These are phyloP conservation scores for Neurospora sp. DNA, from an alignment of 495 filamentous ascomycete species.

Conservation along the genomic window DNA sequence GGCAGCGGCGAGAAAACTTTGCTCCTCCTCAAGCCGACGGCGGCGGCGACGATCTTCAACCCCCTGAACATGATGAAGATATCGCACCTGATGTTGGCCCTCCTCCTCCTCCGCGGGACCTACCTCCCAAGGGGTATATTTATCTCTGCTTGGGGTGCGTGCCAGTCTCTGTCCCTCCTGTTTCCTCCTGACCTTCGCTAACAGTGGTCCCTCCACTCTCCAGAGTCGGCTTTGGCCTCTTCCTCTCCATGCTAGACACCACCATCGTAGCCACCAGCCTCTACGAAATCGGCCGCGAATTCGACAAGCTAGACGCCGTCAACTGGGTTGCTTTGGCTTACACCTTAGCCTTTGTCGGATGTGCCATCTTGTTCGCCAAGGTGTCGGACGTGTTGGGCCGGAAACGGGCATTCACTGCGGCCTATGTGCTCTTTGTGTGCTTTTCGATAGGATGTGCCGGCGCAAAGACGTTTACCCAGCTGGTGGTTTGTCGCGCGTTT, in stretches of 20 bases:
- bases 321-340: slow-evolving; percentile 42
- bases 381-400: slow-evolving; percentile 45
- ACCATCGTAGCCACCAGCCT: slow-evolving; percentile 40
- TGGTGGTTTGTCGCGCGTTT: slow-evolving; percentile 35
- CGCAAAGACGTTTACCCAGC: slow-evolving; percentile 30
- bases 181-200: background rate
- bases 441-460: slow-evolving; percentile 48
- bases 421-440: slow-evolving; percentile 41
- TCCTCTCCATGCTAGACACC: slow-evolving; percentile 33
- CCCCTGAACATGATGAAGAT: background rate
- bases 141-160: background rate
- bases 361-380: slow-evolving; percentile 38
- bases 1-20: background rate
- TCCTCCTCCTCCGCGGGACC: background rate
- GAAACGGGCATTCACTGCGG: slow-evolving; percentile 33
- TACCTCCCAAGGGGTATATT: background rate
- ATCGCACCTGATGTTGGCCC: background rate
- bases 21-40: background rate
- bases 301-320: slow-evolving; percentile 21
- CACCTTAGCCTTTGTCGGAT: slow-evolving; percentile 34
- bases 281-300: slow-evolving; percentile 32
- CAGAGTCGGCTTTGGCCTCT: slow-evolving; percentile 18
- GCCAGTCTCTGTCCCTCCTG: background rate
- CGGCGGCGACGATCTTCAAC: background rate
- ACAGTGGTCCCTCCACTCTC: background rate